Evolutionary conservation across 2,329 filamentous ascomycete species (phyloP).

Genomic region (Colletotrichum trifolii): DNA sequence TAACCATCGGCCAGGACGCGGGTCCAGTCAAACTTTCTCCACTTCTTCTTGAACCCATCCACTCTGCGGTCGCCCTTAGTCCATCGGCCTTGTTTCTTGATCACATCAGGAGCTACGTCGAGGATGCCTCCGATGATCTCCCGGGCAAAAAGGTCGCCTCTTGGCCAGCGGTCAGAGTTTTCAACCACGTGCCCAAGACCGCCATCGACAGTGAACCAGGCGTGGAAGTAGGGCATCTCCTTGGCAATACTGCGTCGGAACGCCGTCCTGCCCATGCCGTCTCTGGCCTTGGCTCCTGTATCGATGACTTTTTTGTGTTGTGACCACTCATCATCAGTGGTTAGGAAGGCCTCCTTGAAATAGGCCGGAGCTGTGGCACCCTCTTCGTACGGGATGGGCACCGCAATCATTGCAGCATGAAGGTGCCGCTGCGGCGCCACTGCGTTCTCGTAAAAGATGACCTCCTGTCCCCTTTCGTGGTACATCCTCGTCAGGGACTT

Average conservation of each 20-base stretch:
- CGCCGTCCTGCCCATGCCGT: constrained; percentile 80
- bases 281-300: constrained; percentile 73
- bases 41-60: constrained; percentile 83
- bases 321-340: constrained; percentile 90
- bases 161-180: constrained; percentile 85
- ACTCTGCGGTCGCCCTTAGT: constrained; percentile 74
- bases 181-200: constrained; percentile 94
- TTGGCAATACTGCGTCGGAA: constrained; percentile 88
- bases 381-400: constrained; percentile 91
- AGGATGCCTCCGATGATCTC: constrained; percentile 95
- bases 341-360: constrained; percentile 93
- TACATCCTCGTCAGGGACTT: constrained; percentile 95
- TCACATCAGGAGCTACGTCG: constrained; percentile 81
- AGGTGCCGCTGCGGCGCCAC: constrained; percentile 80
- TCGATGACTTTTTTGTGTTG: constrained; percentile 97
- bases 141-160: constrained; percentile 90
- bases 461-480: constrained; percentile 89
- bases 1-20: constrained; percentile 61
- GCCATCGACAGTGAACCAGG: constrained; percentile 93
- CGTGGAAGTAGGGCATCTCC: constrained; percentile 99
- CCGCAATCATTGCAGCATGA: constrained; percentile 86
- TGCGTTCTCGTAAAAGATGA: constrained; percentile 98
- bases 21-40: constrained; percentile 94
- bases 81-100: constrained; percentile 94
- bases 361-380: constrained; percentile 93